phyloP scores from a whole-genome alignment of 2,329 filamentous ascomycete species.

The Hortaea werneckii region DNA sequence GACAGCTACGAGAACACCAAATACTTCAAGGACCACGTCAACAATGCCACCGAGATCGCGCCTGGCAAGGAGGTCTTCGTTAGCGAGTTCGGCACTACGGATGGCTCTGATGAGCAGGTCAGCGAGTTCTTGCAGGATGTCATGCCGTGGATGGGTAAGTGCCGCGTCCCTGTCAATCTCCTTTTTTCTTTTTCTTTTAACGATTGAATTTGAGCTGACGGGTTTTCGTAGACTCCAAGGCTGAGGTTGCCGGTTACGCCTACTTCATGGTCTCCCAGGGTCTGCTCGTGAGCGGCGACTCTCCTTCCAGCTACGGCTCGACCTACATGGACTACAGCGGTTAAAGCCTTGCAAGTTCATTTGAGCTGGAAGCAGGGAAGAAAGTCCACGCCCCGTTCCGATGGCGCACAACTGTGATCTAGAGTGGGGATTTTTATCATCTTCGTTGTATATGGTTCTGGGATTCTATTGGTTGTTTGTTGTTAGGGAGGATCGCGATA shows the following conservation, averaged over 20 bases:
- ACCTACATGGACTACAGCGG: constrained; percentile 16
- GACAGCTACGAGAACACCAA: constrained; percentile 36
- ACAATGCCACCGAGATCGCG: constrained; percentile 28
- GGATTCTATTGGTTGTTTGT: no score
- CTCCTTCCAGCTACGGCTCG: constrained; percentile 19
- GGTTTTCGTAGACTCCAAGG: constrained; percentile 1
- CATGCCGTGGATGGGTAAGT: constrained; percentile 33
- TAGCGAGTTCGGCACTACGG: constrained; percentile 52
- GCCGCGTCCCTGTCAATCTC: not conserved
- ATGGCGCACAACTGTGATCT: no score
- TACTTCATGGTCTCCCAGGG: constrained; percentile 29
- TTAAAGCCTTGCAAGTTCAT: not conserved
- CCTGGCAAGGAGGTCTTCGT: constrained; percentile 44
- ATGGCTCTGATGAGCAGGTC: constrained; percentile 32
- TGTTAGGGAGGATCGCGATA: no score
- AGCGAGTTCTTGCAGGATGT: constrained; percentile 41
- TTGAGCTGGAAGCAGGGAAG: no score
- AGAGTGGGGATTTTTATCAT: not conserved
- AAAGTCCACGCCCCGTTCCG: no score
- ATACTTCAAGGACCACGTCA: constrained; percentile 47
- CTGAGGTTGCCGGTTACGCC: constrained; percentile 25
- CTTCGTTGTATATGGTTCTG: no score
- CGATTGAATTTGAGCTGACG: not conserved
- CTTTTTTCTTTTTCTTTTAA: no score
- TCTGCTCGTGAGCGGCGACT: constrained; percentile 23